Percentiles rank a stretch among this genome's conserved stretches.
These are phyloP conservation scores for Podospora didyma DNA, from an alignment of 495 filamentous ascomycete species.

Conservation along the genomic window DNA sequence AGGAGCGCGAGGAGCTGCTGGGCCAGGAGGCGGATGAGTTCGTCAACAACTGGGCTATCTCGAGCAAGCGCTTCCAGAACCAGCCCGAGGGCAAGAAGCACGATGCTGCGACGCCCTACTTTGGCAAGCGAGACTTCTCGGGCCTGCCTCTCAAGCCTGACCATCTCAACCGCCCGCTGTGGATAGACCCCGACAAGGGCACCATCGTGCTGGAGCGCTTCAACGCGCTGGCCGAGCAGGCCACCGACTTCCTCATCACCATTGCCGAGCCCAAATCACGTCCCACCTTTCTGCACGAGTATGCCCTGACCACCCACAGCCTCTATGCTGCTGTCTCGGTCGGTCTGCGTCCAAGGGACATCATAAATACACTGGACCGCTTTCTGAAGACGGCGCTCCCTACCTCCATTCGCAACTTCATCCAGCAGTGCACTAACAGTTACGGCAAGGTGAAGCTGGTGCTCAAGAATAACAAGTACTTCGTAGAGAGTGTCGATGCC, in stretches of 20 bases:
- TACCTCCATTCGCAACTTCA: conserved; percentile 70
- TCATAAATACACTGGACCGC: conserved; percentile 80
- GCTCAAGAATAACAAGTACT: conserved; percentile 89
- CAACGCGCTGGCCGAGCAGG: conserved; percentile 75
- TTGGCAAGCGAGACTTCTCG: conserved; percentile 65
- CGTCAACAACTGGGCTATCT: conserved; percentile 31
- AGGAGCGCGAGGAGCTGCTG: conserved; percentile 50
- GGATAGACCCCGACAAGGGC: conserved; percentile 81
- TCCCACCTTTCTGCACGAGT: conserved; percentile 87
- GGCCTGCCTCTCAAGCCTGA: conserved; percentile 79
- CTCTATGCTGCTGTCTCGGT: conserved; percentile 94
- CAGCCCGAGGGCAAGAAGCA: conserved; percentile 21
- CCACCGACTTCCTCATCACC: conserved; percentile 91
- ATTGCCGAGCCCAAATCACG: conserved; percentile 91
- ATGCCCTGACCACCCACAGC: conserved; percentile 84
- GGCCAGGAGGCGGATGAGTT: conserved; percentile 65
- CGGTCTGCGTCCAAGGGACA: conserved; percentile 80
- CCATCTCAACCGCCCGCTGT: conserved; percentile 82
- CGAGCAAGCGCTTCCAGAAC: conserved; percentile 45
- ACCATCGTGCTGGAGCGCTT: conserved; percentile 95
- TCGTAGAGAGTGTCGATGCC: conserved; percentile 85
- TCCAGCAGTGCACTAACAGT: conserved; percentile 76
- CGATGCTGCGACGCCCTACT: conserved; percentile 46
- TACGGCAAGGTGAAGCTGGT: conserved; percentile 97
- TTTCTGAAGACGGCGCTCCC: conserved; percentile 85